Percentiles rank a stretch among this genome's conserved stretches.
Evolutionary conservation across 1,139 yeast genomes (phyloP).

Genomic region (Scheffersomyces titani): DNA sequence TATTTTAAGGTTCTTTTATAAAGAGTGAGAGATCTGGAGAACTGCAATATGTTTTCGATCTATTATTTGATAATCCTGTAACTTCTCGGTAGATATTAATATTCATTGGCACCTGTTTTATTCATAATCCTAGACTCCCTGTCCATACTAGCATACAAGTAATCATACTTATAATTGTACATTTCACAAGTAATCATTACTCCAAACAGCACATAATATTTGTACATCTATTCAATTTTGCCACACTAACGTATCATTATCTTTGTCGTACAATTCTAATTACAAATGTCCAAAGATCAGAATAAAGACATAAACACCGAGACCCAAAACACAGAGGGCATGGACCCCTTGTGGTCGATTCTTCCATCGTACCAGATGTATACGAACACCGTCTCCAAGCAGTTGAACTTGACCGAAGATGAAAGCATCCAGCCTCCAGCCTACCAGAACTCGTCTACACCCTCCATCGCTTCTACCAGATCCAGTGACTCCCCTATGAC

Average conservation of each 20-base stretch:
- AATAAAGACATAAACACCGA: neutral
- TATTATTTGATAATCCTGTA: neutral
- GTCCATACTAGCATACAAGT: neutral
- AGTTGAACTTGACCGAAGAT: constrained; percentile 16
- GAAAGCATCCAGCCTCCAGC: constrained; percentile 8
- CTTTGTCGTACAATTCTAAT: no score
- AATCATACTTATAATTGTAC: neutral
- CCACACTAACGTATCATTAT: no score
- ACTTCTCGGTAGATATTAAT: neutral
- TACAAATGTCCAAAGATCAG: neutral
- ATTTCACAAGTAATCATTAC: neutral
- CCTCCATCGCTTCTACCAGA: constrained; percentile 1
- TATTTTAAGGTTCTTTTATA: no score
- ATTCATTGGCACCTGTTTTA: neutral
- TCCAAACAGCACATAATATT: neutral
- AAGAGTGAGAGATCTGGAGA: neutral
- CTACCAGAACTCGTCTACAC: constrained; percentile 7
- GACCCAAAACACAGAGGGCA: neutral
- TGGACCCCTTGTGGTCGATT: constrained; percentile 23
- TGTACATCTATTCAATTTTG: no score
- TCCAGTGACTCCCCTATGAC: constrained; percentile 2
- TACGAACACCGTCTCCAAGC: constrained; percentile 12
- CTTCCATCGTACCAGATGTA: constrained; percentile 31
- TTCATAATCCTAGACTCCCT: neutral
- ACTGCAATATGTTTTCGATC: neutral